Evolutionary conservation across 2,329 filamentous ascomycete genomes (phyloP).

Genomic region (Fonsecaea pugnacius): DNA sequence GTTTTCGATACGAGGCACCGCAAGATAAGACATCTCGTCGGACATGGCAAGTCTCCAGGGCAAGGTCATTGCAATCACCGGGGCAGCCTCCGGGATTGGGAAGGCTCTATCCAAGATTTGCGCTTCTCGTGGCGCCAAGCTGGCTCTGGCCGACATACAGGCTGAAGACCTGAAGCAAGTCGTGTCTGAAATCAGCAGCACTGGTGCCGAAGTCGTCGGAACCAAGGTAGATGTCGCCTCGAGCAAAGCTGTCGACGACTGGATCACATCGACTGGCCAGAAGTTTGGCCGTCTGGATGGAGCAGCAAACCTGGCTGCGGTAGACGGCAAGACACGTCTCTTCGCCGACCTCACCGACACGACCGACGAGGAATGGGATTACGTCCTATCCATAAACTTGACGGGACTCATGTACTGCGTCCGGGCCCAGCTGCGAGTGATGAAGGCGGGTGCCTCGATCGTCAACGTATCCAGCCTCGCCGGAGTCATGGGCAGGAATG

Average conservation of each 20-base stretch:
- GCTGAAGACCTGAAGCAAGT: neutral
- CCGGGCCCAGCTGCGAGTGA: neutral
- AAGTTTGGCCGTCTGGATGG: neutral
- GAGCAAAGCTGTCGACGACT: neutral
- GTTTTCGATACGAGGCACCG: too few relatives aligned
- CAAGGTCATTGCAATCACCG: neutral
- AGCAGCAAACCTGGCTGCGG: neutral
- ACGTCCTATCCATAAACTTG: neutral
- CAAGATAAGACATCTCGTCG: too few relatives aligned
- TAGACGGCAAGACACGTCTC: neutral
- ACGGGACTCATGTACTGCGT: neutral
- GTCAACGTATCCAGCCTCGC: neutral
- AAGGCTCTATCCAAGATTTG: neutral
- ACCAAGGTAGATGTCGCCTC: neutral
- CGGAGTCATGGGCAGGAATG: slow-evolving; percentile 8
- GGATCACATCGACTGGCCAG: neutral
- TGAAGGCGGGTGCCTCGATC: neutral
- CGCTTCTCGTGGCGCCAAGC: neutral
- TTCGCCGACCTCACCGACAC: neutral
- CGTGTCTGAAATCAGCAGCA: neutral
- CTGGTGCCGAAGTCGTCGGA: neutral
- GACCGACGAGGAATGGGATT: neutral
- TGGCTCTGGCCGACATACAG: neutral
- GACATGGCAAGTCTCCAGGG: neutral
- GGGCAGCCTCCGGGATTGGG: neutral